Percentiles rank a stretch among this genome's conserved stretches.
phyloP scores from a whole-genome alignment of 768 basidiomycete genomes.

The Podaxis sp. region DNA sequence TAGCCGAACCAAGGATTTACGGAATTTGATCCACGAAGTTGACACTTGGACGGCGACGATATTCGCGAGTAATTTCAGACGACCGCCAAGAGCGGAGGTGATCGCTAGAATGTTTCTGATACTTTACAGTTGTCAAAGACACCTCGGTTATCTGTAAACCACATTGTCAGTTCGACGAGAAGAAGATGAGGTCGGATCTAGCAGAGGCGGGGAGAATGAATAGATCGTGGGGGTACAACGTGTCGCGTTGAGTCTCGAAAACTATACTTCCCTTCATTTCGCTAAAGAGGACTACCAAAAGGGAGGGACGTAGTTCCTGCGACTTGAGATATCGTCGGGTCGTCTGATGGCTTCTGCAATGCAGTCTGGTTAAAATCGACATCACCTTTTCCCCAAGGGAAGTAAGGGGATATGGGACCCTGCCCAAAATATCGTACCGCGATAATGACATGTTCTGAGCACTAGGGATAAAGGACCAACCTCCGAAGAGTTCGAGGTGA shows the following conservation, averaged over 20 bases:
- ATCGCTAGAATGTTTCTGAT: not conserved
- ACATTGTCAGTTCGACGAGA: not conserved
- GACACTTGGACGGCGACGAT: not conserved
- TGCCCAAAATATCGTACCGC: not conserved
- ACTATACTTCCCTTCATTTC: not conserved
- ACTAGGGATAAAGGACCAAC: not conserved
- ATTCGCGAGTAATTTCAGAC: not conserved
- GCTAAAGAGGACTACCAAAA: not conserved
- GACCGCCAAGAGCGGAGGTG: constrained; percentile 3
- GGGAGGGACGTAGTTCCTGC: not conserved
- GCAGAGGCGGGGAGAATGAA: not conserved
- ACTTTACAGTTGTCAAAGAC: not conserved
- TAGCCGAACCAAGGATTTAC: constrained; percentile 7
- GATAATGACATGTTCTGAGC: not conserved
- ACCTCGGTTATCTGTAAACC: not conserved
- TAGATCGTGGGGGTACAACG: not conserved
- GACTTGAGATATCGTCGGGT: not conserved
- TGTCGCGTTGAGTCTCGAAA: not conserved
- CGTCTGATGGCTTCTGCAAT: not conserved
- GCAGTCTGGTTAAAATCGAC: not conserved
- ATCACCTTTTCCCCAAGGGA: not conserved
- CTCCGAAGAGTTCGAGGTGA: not conserved
- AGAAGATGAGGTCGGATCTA: not conserved
- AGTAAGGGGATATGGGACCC: not conserved
- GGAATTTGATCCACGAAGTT: constrained; percentile 5